These are phyloP conservation scores for Aurantiochytrium sp. DNA, from an alignment of 108 stramenopile genomes.

Conservation along the genomic window DNA sequence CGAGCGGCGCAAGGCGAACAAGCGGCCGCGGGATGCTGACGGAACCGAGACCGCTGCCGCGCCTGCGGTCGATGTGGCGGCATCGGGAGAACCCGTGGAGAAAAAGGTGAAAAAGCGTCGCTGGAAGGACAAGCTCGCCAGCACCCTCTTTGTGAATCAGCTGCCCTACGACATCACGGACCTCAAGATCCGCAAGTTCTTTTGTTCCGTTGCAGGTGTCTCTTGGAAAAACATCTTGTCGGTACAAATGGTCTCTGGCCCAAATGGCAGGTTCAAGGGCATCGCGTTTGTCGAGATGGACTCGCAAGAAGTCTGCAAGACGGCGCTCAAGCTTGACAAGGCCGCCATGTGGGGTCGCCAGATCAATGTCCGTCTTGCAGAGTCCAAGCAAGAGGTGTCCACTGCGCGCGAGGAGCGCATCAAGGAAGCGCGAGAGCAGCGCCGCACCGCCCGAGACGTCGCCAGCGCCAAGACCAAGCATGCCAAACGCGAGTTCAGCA, in stretches of 20 bases:
- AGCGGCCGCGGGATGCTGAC: not conserved
- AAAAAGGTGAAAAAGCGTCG: not conserved
- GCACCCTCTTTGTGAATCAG: conserved; percentile 15
- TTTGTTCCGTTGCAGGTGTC: not conserved
- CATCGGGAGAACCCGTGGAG: not conserved
- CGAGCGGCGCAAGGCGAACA: not conserved
- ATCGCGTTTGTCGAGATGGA: not conserved
- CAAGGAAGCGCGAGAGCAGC: not conserved
- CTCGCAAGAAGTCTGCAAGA: not conserved
- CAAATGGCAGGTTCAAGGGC: not conserved
- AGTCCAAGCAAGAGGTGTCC: not conserved
- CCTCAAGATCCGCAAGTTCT: not conserved
- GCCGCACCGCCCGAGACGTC: not conserved
- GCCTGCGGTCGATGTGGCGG: not conserved
- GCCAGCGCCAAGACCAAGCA: not conserved
- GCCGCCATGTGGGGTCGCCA: not conserved
- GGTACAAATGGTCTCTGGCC: not conserved
- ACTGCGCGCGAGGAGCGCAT: not conserved
- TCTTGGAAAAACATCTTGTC: not conserved
- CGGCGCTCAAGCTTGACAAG: conserved; percentile 3
- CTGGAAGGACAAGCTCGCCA: not conserved
- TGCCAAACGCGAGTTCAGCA: not conserved
- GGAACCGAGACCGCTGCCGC: not conserved
- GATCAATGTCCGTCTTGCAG: not conserved
- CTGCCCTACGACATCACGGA: not conserved